These are phyloP conservation scores for Noccaea bulbosa DNA, from an alignment of 345 rosid species.

Conservation along the genomic window DNA sequence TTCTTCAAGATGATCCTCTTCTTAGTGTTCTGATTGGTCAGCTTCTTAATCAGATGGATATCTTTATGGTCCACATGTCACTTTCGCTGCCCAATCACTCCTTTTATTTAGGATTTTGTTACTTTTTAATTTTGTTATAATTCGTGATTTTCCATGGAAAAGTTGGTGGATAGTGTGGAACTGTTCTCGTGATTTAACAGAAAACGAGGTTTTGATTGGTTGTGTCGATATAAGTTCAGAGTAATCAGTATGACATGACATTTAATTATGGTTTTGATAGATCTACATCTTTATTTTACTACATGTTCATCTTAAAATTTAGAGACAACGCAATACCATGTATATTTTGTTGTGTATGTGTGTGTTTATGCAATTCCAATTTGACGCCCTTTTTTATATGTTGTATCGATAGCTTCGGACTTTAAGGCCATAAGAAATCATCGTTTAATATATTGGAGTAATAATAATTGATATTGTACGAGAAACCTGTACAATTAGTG, in stretches of 20 bases:
- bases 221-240: conserved; percentile 7
- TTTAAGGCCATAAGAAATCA: background rate
- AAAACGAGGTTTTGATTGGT: conserved; percentile 32
- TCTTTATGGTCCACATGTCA: conserved; percentile 45
- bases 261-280: conserved; percentile 15
- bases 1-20: conserved; percentile 50
- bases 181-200: conserved; percentile 22
- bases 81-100: conserved; percentile 19
- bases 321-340: background rate
- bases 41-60: conserved; percentile 53
- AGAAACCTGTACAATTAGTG: background rate
- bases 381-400: background rate
- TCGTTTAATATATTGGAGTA: background rate
- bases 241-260: conserved; percentile 6
- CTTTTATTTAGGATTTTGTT: conserved; percentile 2
- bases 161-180: conserved; percentile 1
- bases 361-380: background rate
- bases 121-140: background rate
- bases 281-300: conserved; percentile 8
- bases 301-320: background rate
- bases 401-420: background rate
- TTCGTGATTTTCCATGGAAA: conserved; percentile 19
- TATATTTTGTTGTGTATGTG: background rate
- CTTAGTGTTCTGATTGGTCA: conserved; percentile 55
- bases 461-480: background rate